Base-by-base conservation (phyloP, 768 basidiomycete genomes). In the Russula olivacea region DNA sequence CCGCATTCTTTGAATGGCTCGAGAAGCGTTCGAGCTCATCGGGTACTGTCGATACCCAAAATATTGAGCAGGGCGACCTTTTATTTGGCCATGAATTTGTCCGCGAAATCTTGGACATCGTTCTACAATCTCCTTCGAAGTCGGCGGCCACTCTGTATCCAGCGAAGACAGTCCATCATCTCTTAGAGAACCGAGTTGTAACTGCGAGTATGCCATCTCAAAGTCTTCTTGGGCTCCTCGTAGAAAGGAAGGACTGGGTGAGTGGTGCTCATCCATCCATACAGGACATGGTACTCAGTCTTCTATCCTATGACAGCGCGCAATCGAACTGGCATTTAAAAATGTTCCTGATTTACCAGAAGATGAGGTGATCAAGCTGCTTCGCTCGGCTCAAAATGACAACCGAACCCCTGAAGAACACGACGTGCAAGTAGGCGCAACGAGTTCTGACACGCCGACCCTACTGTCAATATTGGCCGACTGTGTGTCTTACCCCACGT, bases 161-260 rank as follows among this genome's bases (percentile, higher is more conserved):
- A 6, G 76, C 83, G 0, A 83, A 83, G 58, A 78, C 87, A 51
- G 72, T 85, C 12, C 76, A 75, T 50, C 77, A 79, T 70, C 76
- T 92, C n/a, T 74, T 93, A 4, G 76, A 83, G 69, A 77, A 75
- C 56, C 74, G 78, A 4, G 76, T 81, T 2, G 80, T 90, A 15
- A 83, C 80, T 59, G 78, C 81, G 48, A 78, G 76, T 32, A 89
- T 91, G 87, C 69, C 89, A 11, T 74, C 81, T 7, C 81, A 79
- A 14, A 85, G 83, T 3, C 72, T 92, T 19, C 68, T 91, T 41
- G 75, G 76, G 10, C 76, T 77, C 2, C 72, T 93, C 38, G 74
- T 78, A 51, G 71, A 77, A 56, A 79, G 78, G 61, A 76, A 77
- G 48, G 91, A 92, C 68, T 93, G 91, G 90, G 91, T 84, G 69